Base-by-base conservation (phyloP, 441 rosid species). In the Adansonia rubrostipa region DNA sequence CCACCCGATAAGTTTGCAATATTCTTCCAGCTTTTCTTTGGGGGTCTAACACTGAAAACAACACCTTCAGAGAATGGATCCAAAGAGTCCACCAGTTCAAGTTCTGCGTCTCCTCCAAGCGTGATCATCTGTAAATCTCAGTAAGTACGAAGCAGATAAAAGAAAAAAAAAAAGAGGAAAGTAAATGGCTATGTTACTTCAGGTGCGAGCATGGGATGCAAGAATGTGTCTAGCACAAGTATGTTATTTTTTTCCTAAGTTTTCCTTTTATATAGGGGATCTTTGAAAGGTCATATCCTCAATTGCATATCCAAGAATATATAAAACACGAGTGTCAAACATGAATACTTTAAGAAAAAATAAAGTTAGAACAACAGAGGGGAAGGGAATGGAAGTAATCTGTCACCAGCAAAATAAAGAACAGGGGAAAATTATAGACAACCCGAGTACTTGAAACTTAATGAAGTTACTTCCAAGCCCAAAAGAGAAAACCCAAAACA, bases 51-150 rank as follows among this genome's bases (percentile, higher is more conserved):
- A 81, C 98, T 96, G 88, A 96, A 94, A 74, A 96, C 98, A 78
- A 94, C 96, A 68, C 99, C 98, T 89, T 94, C 98, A 28, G 98
- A 94, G 84, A 94, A 96, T 47, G 99, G 98, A 88, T 96, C 99
- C 78, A 96, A 86, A 53, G 98, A 94, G 85, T 96, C 99, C 50
- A 96, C 98, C n/a, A 94, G 87, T 85, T 96, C 99, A 57, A 96
- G 98, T 78, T 96, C 98, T 60, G 99, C 98, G 87, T 94, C 99
- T 33, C 98, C 98, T 80, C 99, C 98, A 4, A 96, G 96, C 5
- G 99, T 96, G 84, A 93, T 96, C 99, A 94, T 96, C 95, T 96
- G 88, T 48, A 6, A 57, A 22, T 45, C n/a, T 70, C 65, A 78
- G 57, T 65, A 3, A 9, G 58, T 53, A 62, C 48, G 73, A 81